Conservation (phyloP, 495 filamentous ascomycete species). For the Haplographium delicatum region DNA sequence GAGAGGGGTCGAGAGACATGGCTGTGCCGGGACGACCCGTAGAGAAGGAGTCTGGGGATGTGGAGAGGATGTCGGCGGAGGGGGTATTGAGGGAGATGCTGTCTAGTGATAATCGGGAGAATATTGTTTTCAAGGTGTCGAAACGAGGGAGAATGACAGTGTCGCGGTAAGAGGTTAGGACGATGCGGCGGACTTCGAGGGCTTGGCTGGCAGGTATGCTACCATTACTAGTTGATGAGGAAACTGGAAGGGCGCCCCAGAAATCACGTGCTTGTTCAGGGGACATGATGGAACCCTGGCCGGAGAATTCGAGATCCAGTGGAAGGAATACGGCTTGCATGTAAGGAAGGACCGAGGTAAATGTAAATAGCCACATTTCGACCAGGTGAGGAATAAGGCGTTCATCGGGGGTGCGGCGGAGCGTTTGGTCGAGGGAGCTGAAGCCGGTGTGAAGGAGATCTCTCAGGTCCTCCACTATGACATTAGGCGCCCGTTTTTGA, state of each 20-base stretch:
- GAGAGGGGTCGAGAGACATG: conserved; percentile 62
- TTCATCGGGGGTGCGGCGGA: conserved; percentile 74
- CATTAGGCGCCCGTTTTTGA: conserved; percentile 56
- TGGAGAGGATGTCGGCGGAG: conserved; percentile 15
- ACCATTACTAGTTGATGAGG: conserved; percentile 19
- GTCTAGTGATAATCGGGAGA: conserved; percentile 85
- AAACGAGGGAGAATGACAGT: conserved; percentile 79
- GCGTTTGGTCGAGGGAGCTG: conserved; percentile 72
- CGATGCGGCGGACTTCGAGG: conserved; percentile 86
- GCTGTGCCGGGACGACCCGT: conserved; percentile 59
- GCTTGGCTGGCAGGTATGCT: conserved; percentile 28
- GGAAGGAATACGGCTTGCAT: conserved; percentile 95
- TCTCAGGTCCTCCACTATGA: conserved; percentile 72
- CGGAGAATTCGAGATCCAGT: conserved; percentile 89
- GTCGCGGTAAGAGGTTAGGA: conserved; percentile 86
- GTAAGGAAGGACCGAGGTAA: conserved; percentile 84
- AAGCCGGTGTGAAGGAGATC: conserved; percentile 82
- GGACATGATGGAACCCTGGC: conserved; percentile 70
- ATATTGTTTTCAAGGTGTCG: conserved; percentile 79
- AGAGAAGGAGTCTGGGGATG: conserved; percentile 25
- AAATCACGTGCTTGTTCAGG: conserved; percentile 76
- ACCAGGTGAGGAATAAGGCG: conserved; percentile 79
- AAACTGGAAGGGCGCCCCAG: conserved; percentile 56
- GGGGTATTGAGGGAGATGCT: conserved; percentile 11
- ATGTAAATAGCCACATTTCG: conserved; percentile 89